Evolutionary conservation across 768 basidiomycete genomes (phyloP).

Genomic region (Botryobasidium botryosum): DNA sequence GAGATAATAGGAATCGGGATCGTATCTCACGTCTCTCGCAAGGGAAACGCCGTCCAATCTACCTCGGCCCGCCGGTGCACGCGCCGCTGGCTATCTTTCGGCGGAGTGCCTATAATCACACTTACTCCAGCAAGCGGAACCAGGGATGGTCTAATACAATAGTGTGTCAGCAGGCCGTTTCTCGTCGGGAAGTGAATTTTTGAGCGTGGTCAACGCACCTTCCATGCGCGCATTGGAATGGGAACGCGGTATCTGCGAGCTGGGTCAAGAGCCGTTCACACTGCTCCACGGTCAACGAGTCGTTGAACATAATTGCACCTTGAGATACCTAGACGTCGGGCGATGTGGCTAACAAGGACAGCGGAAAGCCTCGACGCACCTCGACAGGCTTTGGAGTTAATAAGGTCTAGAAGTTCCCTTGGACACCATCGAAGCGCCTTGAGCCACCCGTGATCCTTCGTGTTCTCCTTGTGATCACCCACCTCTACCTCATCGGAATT

Average conservation of each 20-base stretch:
- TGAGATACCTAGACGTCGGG: constrained; percentile 5
- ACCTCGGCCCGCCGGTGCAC: no score
- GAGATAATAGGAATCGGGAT: no score
- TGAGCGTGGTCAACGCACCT: constrained; percentile 28
- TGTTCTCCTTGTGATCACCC: background rate
- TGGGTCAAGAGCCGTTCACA: constrained; percentile 49
- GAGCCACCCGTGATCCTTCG: constrained; percentile 31
- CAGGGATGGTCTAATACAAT: constrained; percentile 32
- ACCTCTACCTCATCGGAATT: constrained; percentile 1
- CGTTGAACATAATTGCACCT: constrained; percentile 99
- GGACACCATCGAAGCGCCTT: constrained; percentile 70
- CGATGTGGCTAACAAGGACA: constrained; percentile 1
- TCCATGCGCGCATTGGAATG: constrained; percentile 96
- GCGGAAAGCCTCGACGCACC: constrained; percentile 31
- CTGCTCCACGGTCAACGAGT: constrained; percentile 47
- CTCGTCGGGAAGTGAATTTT: constrained; percentile 1
- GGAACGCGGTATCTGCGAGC: constrained; percentile 57
- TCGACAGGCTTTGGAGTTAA: constrained; percentile 93
- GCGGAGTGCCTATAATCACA: no score
- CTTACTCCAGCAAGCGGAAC: constrained; percentile 26
- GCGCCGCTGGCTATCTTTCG: no score
- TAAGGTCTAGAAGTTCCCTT: constrained; percentile 57
- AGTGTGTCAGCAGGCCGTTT: background rate
- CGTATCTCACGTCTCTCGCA: no score
- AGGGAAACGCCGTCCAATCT: no score